Conservation (phyloP, 176 grass and related monocot genomes). For the Echinochloa phyllopogon region DNA sequence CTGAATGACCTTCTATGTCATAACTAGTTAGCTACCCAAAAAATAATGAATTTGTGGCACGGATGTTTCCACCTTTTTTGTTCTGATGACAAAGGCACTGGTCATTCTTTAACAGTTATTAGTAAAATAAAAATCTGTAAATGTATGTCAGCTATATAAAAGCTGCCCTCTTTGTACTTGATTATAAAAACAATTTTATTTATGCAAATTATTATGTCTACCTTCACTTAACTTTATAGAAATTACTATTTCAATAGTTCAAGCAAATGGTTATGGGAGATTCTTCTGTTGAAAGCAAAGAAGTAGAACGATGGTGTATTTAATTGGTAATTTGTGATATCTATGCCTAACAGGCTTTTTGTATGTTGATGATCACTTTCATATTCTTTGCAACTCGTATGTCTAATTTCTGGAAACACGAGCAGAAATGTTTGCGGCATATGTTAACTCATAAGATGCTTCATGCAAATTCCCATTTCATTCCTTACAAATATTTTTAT, state of each 20-base stretch:
- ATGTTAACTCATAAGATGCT: neutral
- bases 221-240: neutral
- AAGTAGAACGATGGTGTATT: neutral
- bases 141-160: neutral
- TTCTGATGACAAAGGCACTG: neutral
- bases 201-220: neutral
- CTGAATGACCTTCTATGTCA: neutral
- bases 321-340: neutral
- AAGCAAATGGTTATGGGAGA: neutral
- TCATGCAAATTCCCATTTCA: neutral
- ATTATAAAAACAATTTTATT: neutral
- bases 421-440: neutral
- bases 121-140: neutral
- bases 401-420: neutral
- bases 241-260: neutral
- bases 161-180: neutral
- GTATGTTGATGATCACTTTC: neutral
- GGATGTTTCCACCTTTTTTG: neutral
- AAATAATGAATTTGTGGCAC: neutral
- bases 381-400: neutral
- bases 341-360: neutral
- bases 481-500: neutral
- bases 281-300: neutral
- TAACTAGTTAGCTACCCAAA: too few relatives aligned
- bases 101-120: neutral